Base-by-base conservation (phyloP, 2,329 filamentous ascomycete species). In the Arthrobotrys megalospora region DNA sequence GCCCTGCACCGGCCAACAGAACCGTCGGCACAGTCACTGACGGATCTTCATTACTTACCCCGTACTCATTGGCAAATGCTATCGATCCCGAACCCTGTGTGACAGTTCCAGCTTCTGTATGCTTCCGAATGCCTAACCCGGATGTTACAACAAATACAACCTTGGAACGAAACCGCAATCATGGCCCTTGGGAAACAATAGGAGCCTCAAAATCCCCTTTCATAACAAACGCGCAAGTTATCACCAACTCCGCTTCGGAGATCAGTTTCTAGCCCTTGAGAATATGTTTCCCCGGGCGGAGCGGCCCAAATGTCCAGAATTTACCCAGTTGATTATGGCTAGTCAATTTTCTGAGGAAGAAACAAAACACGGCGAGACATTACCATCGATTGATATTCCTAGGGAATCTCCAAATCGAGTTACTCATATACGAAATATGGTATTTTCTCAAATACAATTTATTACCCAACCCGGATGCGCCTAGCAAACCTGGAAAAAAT, bases 311-410 rank as follows among this genome's bases (percentile, higher is more conserved):
- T 28, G 28, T 34, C 28, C 3, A 4, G 38, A 52, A 24, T 50
- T 8, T 32, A n/a, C 43, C 53, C 32, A 64, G 19, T 24, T 24
- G 55, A 53, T 55, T 32, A 19, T 52, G 55, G 45, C 14, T 11
- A 43, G 43, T 55, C 55, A 28, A 34, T 16, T 32, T 34, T 34
- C 48, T 58, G 45, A 63, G 19, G 43, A 19, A 63, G 24, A 55
- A 52, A 53, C 58, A 36, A 72, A 34, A 34, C n/a, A 43, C 68
- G 48, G 6, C 48, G 12, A 72, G 58, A 64, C 67, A 71, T 24
- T 43, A 34, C 36, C 52, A 2, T 36, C 52, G 21, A 53, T 53
- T 55, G n/a, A 41, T 58, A 21, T 41, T 41, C n/a, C 32, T 38
- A 34, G 41, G 14, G 16, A 38, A 58, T 38, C 16, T 38, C 52